Base-by-base conservation (phyloP, 1,284 basidiomycete species). In the Leccinum subrobustum region DNA sequence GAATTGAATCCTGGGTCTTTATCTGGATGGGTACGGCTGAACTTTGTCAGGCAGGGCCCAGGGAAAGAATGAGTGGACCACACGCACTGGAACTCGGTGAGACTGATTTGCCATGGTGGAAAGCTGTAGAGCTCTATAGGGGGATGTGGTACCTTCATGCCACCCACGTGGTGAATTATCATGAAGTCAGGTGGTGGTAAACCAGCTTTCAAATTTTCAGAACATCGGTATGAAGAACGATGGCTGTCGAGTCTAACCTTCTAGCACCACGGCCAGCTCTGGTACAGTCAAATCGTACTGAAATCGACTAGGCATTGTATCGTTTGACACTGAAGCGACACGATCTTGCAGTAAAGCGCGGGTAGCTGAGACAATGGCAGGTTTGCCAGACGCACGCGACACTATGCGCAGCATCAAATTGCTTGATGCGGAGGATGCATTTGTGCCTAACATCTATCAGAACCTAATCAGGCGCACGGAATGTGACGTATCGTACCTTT, bases 81-180 rank as follows among this genome's bases (percentile, higher is more conserved):
- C 14, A 73, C 88, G 76, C 68, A 92, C 90, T 85, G 81, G 63
- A 92, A 84, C 73, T 92, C 90, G 48, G 88, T 89, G 54, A 92
- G 75, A 60, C 85, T 79, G 9, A 86, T 82, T 64, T 91, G 89
- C 90, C 90, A 92, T 25, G 91, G 90, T 25, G 91, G 90, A 64
- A 88, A 91, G 2, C 86, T 87, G 64, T 88, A 76, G 11, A 91
- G 75, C 69, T 91, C 88, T 55, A 87, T 71, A 1, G 87, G 83
- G 29, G 76, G 68, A 53, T 70, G 73, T 56, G 75, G 71, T 50
- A 71, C 70, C 53, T 66, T 72, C 37, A 74, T 69, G 9, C 77
- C 76, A 44, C 75, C 75, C 37, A 87, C 64, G 53, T 83, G 76
- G 68, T 92, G 88, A 14, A 91, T 78, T 65, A 92, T 85, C 79